A percentile compares a stretch with the other conserved stretches of the same genome.
phyloP scores from a whole-genome alignment of 2,329 filamentous ascomycete species.

The Phialocephala subalpina region DNA sequence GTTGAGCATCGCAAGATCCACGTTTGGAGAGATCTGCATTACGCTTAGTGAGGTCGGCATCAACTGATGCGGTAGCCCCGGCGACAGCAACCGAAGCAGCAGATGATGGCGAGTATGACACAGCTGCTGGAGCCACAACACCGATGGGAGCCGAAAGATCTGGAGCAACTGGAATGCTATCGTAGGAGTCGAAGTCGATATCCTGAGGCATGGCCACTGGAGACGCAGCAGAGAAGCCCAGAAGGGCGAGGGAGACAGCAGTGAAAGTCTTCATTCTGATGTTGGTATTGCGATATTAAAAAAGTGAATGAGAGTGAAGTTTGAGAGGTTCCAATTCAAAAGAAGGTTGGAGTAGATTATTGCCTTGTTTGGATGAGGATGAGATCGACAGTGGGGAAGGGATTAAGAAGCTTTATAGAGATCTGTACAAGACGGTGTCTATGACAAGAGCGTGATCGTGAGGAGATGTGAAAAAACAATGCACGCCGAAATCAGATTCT shows the following conservation, averaged over 20 bases:
- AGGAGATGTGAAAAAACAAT: neutral
- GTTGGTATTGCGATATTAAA: neutral
- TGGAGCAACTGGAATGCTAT: slow-evolving; percentile 14
- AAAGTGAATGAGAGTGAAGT: slow-evolving; percentile 3
- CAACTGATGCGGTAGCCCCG: slow-evolving; percentile 1
- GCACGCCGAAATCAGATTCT: neutral
- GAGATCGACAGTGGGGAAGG: slow-evolving; percentile 2
- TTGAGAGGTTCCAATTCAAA: neutral
- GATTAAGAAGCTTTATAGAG: neutral
- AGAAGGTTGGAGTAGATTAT: neutral
- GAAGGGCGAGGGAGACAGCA: slow-evolving; percentile 13
- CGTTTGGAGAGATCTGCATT: slow-evolving; percentile 11
- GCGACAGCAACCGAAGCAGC: slow-evolving; percentile 12
- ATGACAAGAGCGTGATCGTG: neutral
- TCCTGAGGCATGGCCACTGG: slow-evolving; percentile 24
- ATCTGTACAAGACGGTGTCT: neutral
- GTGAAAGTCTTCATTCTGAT: slow-evolving; percentile 22
- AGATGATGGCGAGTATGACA: slow-evolving; percentile 10
- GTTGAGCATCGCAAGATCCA: slow-evolving; percentile 20
- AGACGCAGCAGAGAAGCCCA: slow-evolving; percentile 16
- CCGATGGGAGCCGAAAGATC: slow-evolving; percentile 18
- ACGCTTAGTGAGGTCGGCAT: slow-evolving; percentile 2
- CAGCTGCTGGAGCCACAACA: neutral
- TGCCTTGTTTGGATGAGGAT: neutral
- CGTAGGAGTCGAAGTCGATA: slow-evolving; percentile 24